These are phyloP conservation scores for Verticillium albo-atrum DNA, from an alignment of 2,329 filamentous ascomycete genomes.

Conservation along the genomic window DNA sequence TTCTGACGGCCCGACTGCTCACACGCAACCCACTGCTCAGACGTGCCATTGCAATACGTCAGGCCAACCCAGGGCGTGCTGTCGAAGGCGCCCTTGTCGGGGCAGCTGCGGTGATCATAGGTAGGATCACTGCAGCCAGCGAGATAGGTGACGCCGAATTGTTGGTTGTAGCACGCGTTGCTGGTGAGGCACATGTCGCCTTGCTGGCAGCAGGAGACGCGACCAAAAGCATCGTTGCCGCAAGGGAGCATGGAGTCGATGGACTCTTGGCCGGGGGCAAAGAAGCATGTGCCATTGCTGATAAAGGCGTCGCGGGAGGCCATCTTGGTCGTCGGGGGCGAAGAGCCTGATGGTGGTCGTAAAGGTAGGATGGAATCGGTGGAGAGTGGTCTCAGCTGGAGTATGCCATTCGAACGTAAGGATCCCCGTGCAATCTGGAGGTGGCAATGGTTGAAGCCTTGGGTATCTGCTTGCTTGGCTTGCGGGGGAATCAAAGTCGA, in stretches of 20 bases:
- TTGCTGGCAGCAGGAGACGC: constrained; percentile 24
- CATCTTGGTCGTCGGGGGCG: neutral
- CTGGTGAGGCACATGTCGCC: constrained; percentile 26
- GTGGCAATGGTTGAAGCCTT: neutral
- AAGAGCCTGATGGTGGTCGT: neutral
- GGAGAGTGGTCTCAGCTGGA: neutral
- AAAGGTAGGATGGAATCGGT: neutral
- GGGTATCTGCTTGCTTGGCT: neutral
- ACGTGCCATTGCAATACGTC: constrained; percentile 26
- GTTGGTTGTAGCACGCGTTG: constrained; percentile 12
- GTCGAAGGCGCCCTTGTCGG: constrained; percentile 20
- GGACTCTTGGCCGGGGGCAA: constrained; percentile 8
- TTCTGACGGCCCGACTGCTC: constrained; percentile 15
- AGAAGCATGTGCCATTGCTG: constrained; percentile 29
- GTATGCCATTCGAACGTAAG: neutral
- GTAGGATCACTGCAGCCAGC: constrained; percentile 29
- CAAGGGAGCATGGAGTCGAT: constrained; percentile 22
- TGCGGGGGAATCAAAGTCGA: neutral
- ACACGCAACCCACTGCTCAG: constrained; percentile 26
- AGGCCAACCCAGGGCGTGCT: constrained; percentile 26
- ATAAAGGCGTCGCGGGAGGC: constrained; percentile 14
- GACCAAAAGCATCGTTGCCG: constrained; percentile 24
- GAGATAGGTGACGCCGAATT: constrained; percentile 27
- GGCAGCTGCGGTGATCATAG: constrained; percentile 26
- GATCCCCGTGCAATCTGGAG: neutral